These are phyloP conservation scores for Teratosphaeria nubilosa DNA, from an alignment of 2,329 filamentous ascomycete genomes.

Conservation along the genomic window DNA sequence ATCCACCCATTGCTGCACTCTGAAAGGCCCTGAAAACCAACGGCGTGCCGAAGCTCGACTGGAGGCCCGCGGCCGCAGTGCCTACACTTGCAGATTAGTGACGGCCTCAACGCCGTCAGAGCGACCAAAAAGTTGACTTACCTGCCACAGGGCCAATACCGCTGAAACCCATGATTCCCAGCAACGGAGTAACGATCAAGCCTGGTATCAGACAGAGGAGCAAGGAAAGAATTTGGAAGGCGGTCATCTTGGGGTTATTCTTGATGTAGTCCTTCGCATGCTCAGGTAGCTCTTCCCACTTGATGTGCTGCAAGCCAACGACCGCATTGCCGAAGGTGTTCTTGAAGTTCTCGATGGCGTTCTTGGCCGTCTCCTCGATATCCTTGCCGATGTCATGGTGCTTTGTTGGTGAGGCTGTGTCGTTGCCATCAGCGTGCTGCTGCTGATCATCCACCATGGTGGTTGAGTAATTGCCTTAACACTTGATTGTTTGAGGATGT, in stretches of 20 bases:
- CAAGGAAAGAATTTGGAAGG: constrained; percentile 2
- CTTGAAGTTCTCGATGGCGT: constrained; percentile 1
- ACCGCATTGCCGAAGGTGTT: background rate
- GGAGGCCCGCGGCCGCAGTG: constrained; percentile 1
- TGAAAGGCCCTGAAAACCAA: constrained; percentile 2
- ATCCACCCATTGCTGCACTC: constrained; percentile 5
- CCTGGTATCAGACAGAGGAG: constrained; percentile 1
- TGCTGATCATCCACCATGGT: background rate
- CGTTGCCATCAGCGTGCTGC: background rate
- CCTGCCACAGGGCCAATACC: constrained; percentile 5
- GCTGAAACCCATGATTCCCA: constrained; percentile 5
- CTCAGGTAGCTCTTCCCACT: constrained; percentile 2
- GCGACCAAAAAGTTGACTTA: background rate
- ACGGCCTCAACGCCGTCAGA: background rate
- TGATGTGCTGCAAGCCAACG: background rate
- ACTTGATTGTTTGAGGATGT: background rate
- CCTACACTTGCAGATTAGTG: background rate
- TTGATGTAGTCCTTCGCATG: constrained; percentile 1
- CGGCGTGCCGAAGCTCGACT: constrained; percentile 1
- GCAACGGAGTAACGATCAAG: constrained; percentile 2
- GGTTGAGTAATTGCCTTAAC: background rate
- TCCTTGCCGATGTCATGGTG: background rate
- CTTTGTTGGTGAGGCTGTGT: background rate
- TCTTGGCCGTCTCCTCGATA: constrained; percentile 2
- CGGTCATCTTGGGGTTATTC: constrained; percentile 4